Evolutionary conservation across 148 eudicot species (phyloP), one percentile per base, ranked within the genome.

Genomic region (Camellia lanceoleosa): DNA sequence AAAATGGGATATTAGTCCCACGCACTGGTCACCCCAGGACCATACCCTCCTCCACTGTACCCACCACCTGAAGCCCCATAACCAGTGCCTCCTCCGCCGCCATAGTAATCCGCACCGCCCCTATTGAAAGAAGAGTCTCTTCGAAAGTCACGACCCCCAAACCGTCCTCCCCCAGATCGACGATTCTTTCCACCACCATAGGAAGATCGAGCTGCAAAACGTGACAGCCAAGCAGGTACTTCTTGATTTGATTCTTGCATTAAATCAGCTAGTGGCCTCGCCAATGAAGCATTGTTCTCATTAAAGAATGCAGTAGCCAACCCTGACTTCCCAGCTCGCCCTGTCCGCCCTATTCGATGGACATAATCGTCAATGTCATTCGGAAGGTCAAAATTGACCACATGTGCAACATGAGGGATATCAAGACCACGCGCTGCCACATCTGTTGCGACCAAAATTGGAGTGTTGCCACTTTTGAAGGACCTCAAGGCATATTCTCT

Each of bases 211-310:
- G 88, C 85, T 2, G 91, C 88, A 80, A 69, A 87, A 62, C 91
- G 89, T 18, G 88, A 51, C 44, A 89, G 91, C 91, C 89, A 87
- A 67, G 83, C 84, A 6, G 91, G 91, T 46, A 89, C 89, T 73
- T 89, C 91, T 80, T 89, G 91, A 19, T 89, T 89, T 19, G 91
- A 80, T 82, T 89, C 91, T 81, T 85, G 89, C 91, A 89, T 89
- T 76, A 89, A 54, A 3, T 89, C 91, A 10, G 91, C 80, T 69
- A 89, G 52, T 61, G 89, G n/a, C 79, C 83, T 83, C 0, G 91
- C 89, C 88, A 89, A 1, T 0, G 86, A 81, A 81, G 86, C 7
- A 73, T 87, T 89, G 70, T 87, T 87, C 44, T 89, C 91, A n/a
- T 89, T 89, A 56, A 89, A 89, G 69, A 89, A 89, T 4, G 91